Evolutionary conservation across 2,329 filamentous ascomycete genomes (phyloP).

Genomic region (Botryotinia narcissicola): DNA sequence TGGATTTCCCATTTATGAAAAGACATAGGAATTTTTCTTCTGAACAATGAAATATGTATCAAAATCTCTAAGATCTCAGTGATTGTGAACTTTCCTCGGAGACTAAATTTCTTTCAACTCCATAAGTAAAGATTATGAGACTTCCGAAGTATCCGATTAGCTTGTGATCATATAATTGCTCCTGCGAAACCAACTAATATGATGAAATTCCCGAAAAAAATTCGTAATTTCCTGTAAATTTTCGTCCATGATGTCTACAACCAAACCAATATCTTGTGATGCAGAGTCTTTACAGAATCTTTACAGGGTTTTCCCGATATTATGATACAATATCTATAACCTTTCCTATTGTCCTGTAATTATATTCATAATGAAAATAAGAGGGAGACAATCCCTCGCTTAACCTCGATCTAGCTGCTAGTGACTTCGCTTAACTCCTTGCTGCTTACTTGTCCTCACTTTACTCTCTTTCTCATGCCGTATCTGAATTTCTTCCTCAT

Average conservation of each 20-base stretch:
- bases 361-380: neutral
- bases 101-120: no score
- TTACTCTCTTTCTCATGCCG: neutral
- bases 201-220: neutral
- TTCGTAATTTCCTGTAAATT: neutral
- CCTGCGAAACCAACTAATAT: neutral
- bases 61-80: no score
- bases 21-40: no score
- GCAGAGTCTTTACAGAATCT: fast-evolving
- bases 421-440: neutral
- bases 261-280: neutral
- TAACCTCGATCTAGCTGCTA: neutral
- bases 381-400: neutral
- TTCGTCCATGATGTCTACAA: neutral
- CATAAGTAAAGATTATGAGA: neutral
- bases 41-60: no score
- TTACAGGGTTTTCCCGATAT: neutral
- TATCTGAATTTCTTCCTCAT: neutral
- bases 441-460: neutral
- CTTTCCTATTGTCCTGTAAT: fast-evolving
- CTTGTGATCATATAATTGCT: neutral
- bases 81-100: no score
- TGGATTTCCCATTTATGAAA: no score
- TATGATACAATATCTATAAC: neutral
- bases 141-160: fast-evolving